Evolutionary conservation across 805 yeast genomes (phyloP), one percentile per base, ranked within the genome.

Genomic region (Yamadazyma laniorum): DNA sequence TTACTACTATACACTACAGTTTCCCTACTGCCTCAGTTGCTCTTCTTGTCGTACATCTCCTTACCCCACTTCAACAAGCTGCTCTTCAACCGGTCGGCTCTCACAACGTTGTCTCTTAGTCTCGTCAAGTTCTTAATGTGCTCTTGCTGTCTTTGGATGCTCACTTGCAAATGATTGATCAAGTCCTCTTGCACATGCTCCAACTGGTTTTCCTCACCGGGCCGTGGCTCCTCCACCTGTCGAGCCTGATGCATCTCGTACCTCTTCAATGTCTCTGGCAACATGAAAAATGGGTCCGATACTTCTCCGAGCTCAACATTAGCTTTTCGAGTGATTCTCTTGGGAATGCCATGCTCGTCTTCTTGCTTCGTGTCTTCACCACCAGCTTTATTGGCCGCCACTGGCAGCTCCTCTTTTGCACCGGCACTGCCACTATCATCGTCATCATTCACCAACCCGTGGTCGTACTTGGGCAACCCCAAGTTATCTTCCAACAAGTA

Each of bases 11-110:
- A n/a, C n/a, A n/a, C n/a, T n/a, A n/a, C n/a, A 11, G 11, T 29
- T 31, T 21, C 32, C 27, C 18, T 26, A 21, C 16, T 29, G 29
- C 29, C 18, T 22, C 22, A 56, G 31, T 40, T 49, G 40, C 60
- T 56, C 35, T 50, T 58, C 29, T 56, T 59, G 27, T 59, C 95
- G 45, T 82, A 72, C 76, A 85, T 84, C 55, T 90, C 96, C 51
- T 76, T 76, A 39, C 93, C 85, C 98, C 98, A 91, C 48, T 77
- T 75, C 45, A 71, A 74, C 32, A 93, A 74, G 47, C 80, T 77
- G 31, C 75, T 75, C 49, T 86, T 81, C 48, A 85, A 72, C 43
- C 91, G 67, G 49, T 85, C 86, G 0, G 96, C 91, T 51, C 85
- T 75, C 25, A 85, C 79, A 18, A 91, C 65, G 1, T 89, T 95